Evolutionary conservation across 495 filamentous ascomycete genomes (phyloP).

Genomic region (Lasiosphaeria miniovina): DNA sequence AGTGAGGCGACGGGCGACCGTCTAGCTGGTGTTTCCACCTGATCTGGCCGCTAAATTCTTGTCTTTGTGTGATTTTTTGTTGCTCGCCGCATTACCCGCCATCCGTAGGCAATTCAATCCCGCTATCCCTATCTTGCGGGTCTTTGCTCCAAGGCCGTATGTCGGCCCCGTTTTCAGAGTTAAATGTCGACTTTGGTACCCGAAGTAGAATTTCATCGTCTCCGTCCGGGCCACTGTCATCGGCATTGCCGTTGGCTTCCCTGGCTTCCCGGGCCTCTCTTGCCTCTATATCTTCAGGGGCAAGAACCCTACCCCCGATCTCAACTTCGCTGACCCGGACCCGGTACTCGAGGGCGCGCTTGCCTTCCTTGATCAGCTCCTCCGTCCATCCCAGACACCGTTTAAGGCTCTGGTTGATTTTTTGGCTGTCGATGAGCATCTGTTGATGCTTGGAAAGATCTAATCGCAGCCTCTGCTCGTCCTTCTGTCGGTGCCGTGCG

Average conservation of each 20-base stretch:
- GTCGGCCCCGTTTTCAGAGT: constrained; percentile 11
- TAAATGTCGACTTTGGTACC: constrained; percentile 20
- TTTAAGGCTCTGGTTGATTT: constrained; percentile 89
- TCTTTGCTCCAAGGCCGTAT: constrained; percentile 31
- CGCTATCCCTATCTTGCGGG: constrained; percentile 52
- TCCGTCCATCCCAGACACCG: constrained; percentile 85
- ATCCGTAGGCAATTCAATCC: constrained; percentile 45
- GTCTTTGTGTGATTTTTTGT: constrained; percentile 2
- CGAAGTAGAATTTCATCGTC: constrained; percentile 25
- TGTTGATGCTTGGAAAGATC: constrained; percentile 89
- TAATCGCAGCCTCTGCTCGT: constrained; percentile 73
- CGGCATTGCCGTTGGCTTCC: constrained; percentile 52
- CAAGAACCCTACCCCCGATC: constrained; percentile 76
- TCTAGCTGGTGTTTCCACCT: background rate
- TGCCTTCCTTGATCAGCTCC: constrained; percentile 81
- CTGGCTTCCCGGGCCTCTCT: constrained; percentile 22
- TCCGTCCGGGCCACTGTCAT: constrained; percentile 10
- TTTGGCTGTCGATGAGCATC: constrained; percentile 81
- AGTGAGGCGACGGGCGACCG: constrained; percentile 19
- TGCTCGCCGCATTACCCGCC: constrained; percentile 24
- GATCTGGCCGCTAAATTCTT: background rate
- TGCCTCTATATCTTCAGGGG: constrained; percentile 39
- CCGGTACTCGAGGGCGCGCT: constrained; percentile 77
- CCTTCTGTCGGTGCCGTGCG: constrained; percentile 51
- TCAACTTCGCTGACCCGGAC: constrained; percentile 75